Percentiles rank a stretch among this genome's conserved stretches.
Evolutionary conservation across 768 basidiomycete genomes (phyloP).

Genomic region (Boletales sp.): DNA sequence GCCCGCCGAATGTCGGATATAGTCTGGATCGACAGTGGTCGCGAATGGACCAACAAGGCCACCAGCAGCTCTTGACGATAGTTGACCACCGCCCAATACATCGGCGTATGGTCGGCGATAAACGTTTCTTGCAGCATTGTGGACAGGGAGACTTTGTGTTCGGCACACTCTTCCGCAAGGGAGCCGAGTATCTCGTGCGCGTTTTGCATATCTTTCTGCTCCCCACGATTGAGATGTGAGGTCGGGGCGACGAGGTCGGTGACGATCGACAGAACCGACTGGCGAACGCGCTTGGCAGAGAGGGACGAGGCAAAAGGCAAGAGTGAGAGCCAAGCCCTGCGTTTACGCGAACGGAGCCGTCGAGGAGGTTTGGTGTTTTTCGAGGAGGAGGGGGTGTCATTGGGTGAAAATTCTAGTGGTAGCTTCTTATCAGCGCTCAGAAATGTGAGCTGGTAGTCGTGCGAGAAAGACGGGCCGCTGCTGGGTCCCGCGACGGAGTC

Average conservation of each 20-base stretch:
- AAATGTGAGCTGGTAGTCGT: background rate
- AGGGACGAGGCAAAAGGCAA: slow-evolving; percentile 24
- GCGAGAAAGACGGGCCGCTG: background rate
- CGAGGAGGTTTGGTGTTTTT: background rate
- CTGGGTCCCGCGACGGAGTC: background rate
- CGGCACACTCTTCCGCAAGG: slow-evolving; percentile 55
- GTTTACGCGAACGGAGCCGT: slow-evolving; percentile 3
- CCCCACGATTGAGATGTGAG: background rate
- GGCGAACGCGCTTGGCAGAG: slow-evolving; percentile 44
- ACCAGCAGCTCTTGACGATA: slow-evolving; percentile 42
- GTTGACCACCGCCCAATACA: slow-evolving; percentile 31
- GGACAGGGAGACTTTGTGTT: slow-evolving; percentile 42
- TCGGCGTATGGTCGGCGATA: slow-evolving; percentile 24
- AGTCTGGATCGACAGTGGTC: slow-evolving; percentile 38
- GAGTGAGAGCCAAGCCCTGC: slow-evolving; percentile 28
- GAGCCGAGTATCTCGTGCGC: slow-evolving; percentile 49
- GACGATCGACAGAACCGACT: slow-evolving; percentile 49
- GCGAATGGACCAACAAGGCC: slow-evolving; percentile 50
- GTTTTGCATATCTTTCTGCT: background rate
- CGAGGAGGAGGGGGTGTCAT: background rate
- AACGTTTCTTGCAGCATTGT: slow-evolving; percentile 24
- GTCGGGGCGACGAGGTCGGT: slow-evolving; percentile 44
- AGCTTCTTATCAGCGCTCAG: background rate
- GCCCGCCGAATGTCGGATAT: slow-evolving; percentile 63
- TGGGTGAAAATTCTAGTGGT: background rate